Conservation (phyloP, 2,329 filamentous ascomycete species). For the Macrophomina phaseolina region DNA sequence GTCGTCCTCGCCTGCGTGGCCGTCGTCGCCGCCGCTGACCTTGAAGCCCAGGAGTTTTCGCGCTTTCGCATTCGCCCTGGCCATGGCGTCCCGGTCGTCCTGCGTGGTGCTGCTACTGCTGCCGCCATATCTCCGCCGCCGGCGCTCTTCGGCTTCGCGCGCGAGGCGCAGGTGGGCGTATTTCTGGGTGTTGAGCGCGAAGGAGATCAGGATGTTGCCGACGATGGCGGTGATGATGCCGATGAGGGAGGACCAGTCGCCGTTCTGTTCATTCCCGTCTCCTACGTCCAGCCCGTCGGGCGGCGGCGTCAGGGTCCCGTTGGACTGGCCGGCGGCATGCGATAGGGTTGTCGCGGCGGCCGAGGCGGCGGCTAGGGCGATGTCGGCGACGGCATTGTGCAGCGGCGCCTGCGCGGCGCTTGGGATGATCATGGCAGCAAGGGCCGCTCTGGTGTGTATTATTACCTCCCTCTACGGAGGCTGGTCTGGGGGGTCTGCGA, state of each 20-base stretch:
- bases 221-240: conserved; percentile 92
- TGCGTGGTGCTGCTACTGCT: not conserved
- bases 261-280: not conserved
- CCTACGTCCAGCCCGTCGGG: not conserved
- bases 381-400: conserved; percentile 11
- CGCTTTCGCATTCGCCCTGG: conserved; percentile 19
- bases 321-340: not conserved
- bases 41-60: conserved; percentile 27
- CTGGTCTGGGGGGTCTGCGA: not conserved
- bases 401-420: conserved; percentile 24
- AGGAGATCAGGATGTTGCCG: conserved; percentile 91
- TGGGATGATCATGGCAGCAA: conserved; percentile 22
- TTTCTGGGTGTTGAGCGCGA: conserved; percentile 94
- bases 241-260: conserved; percentile 85
- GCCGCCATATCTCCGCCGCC: conserved; percentile 29
- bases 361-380: not conserved
- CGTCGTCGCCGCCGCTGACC: conserved; percentile 28
- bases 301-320: not conserved
- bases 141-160: conserved; percentile 65
- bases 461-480: not conserved
- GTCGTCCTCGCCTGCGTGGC: not conserved
- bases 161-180: conserved; percentile 91
- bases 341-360: not conserved
- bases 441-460: not conserved
- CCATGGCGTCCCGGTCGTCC: not conserved